Conservation (phyloP, 345 rosid species). For the Citrus sinensis region DVS_A1.0 CM039168.1:29304501-29305000, state of each 20-base stretch:
- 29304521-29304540: constrained; percentile 82
- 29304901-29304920: constrained; percentile 87
- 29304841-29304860: constrained; percentile 28
- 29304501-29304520: constrained; percentile 80
- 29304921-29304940: constrained; percentile 82
- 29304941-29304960: constrained; percentile 79
- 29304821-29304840: constrained; percentile 24
- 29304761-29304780: constrained; percentile 24
- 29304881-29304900: constrained; percentile 63
- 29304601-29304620: constrained; percentile 35
- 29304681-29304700: constrained; percentile 79
- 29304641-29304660: constrained; percentile 28
- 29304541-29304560: constrained; percentile 71
- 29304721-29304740: constrained; percentile 90
- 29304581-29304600: constrained; percentile 60
- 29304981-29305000: constrained; percentile 74
- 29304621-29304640: constrained; percentile 46
- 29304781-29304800: constrained; percentile 22
- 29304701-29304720: constrained; percentile 89
- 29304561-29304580: constrained; percentile 73
- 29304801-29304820: constrained; percentile 18
- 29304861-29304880: constrained; percentile 29
- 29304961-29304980: constrained; percentile 67
- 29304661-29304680: constrained; percentile 40
- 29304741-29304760: constrained; percentile 73